Percentiles rank a stretch among this genome's conserved stretches.
These are phyloP conservation scores for Trichoderma koningii DNA, from an alignment of 2,329 filamentous ascomycete genomes.

Conservation along the genomic window DNA sequence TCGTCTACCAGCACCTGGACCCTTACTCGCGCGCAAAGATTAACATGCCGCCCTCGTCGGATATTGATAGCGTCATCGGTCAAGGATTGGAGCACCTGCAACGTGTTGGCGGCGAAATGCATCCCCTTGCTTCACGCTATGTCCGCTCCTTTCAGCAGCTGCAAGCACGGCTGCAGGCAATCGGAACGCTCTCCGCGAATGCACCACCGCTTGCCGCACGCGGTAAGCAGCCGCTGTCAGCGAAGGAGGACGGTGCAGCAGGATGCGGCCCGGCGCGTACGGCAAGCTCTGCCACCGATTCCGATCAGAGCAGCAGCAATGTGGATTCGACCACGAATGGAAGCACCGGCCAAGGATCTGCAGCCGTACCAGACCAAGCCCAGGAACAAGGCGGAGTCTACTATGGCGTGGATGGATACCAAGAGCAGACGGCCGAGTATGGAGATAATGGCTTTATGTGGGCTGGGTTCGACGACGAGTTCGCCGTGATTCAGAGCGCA, in stretches of 20 bases:
- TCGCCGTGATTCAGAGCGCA: conserved; percentile 20
- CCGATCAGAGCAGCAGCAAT: conserved; percentile 13
- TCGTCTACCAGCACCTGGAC: conserved; percentile 17
- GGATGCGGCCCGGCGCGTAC: not conserved
- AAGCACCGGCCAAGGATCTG: not conserved
- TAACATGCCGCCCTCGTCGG: not conserved
- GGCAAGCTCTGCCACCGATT: conserved; percentile 4
- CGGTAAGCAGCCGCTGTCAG: conserved; percentile 5
- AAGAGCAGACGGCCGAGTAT: conserved; percentile 7
- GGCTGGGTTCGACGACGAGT: conserved; percentile 22
- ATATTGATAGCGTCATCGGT: not conserved
- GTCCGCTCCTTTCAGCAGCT: conserved; percentile 19
- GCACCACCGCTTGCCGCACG: conserved; percentile 6
- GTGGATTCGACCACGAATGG: not conserved
- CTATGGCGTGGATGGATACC: not conserved
- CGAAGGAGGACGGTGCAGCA: conserved; percentile 9
- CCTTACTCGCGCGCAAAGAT: conserved; percentile 10
- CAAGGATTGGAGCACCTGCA: conserved; percentile 11
- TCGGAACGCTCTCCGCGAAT: conserved; percentile 15
- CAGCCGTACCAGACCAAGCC: not conserved
- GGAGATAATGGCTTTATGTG: conserved; percentile 21
- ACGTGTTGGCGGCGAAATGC: conserved; percentile 16
- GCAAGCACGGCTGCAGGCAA: conserved; percentile 9
- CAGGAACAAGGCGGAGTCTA: conserved; percentile 2
- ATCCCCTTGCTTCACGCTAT: conserved; percentile 16